Base-by-base conservation (phyloP, 176 grass and related monocot genomes). In the Carex littledalei region DNA sequence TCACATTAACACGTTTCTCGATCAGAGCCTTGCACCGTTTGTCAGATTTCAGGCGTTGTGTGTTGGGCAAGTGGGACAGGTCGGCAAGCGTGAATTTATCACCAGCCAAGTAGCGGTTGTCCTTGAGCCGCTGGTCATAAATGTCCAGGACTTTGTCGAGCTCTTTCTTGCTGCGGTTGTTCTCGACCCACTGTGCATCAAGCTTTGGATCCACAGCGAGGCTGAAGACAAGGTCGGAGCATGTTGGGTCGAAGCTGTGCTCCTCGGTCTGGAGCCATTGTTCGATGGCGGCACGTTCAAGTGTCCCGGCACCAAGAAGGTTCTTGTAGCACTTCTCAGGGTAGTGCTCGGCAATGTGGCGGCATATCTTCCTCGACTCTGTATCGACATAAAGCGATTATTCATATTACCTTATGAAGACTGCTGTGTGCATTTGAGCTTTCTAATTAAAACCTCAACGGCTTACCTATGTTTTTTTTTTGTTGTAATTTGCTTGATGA, bases 231-330 rank as follows among this genome's bases (percentile, higher is more conserved):
- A 98, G 90, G 78, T 86, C 88, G 53, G 95, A 89, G 84, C 92
- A 91, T 34, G 92, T 86, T 7, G 88, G 84, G 86, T 98, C 95
- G 86, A 98, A 98, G 92, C 81, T 94, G 84, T 88, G 92, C 82
- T 89, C 91, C 89, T 98, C 95, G 3, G 95, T 98, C 75, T 90
- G 87, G 84, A 98, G 95, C 95, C 95, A 98, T 81, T 98, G 95
- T 84, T 98, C 95, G 67, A 98, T 98, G 84, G 92, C 86, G 45
- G 95, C 90, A 32, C 95, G 89, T 87, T 98, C 92, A 35, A 98
- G 91, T 37, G 92, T 86, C 6, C 95, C 95, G 15, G 89, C 54
- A 55, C 92, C 92, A 39, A 98, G 88, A 58, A 98, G 86, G 32
- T 94, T 79, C 32, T 81, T 87, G 89, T 94, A 87, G 56, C 92